Evolutionary conservation across 2,329 filamentous ascomycete species (phyloP).

Genomic region (Fusarium sp.): DNA sequence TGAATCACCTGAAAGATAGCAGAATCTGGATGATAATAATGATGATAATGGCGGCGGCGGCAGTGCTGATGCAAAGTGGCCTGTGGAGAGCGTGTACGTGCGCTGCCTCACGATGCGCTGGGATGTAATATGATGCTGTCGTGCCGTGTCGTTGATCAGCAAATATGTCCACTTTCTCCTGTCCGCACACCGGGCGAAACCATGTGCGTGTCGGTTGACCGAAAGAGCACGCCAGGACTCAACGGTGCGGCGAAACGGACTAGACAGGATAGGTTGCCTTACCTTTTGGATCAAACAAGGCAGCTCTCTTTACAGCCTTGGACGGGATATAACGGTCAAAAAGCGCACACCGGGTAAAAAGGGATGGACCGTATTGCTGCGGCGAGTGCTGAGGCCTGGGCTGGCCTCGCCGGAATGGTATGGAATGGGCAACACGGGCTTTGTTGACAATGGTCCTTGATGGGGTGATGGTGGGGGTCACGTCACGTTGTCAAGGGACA

Average conservation of each 20-base stretch:
- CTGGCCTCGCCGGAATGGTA: slow-evolving; percentile 7
- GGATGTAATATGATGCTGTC: slow-evolving; percentile 17
- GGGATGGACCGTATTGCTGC: background rate
- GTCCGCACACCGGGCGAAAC: slow-evolving; percentile 12
- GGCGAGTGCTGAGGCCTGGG: background rate
- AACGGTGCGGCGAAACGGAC: slow-evolving; percentile 15
- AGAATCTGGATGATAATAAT: background rate
- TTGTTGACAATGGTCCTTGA: slow-evolving; percentile 25
- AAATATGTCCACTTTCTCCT: slow-evolving; percentile 33
- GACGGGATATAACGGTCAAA: slow-evolving; percentile 13
- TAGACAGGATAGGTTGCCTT: background rate
- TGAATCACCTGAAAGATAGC: slow-evolving; percentile 23
- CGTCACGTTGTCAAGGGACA: slow-evolving; percentile 41
- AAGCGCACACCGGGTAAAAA: background rate
- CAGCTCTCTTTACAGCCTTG: slow-evolving; percentile 6
- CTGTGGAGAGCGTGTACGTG: slow-evolving; percentile 17
- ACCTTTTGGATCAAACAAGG: background rate
- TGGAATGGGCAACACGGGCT: slow-evolving; percentile 28
- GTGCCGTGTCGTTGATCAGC: slow-evolving; percentile 26
- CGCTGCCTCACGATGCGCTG: slow-evolving; percentile 14
- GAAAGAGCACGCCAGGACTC: slow-evolving; percentile 9
- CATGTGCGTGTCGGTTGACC: slow-evolving; percentile 7
- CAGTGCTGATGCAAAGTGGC: background rate
- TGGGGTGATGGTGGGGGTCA: slow-evolving; percentile 45
- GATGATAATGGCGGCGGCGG: background rate